Base-by-base conservation (phyloP, 257 asterid species). In the Solanum dulcamara region DNA sequence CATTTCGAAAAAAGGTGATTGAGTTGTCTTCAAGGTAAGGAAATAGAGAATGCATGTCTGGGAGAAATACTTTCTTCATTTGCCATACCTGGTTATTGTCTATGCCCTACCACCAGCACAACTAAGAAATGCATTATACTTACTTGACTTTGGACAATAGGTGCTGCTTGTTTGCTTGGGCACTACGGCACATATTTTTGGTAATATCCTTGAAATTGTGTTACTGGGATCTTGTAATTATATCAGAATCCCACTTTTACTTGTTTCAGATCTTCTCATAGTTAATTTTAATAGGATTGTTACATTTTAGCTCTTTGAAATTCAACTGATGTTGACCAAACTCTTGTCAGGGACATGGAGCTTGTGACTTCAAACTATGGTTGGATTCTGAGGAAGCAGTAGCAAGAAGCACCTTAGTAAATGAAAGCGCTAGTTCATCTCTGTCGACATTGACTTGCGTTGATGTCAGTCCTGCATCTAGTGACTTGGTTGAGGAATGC, bases 311-410 rank as follows among this genome's bases (percentile, higher is more conserved):
- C 40, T 48, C 44, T 85, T 57, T 18, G 20, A 46, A 33, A 26
- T 48, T 18, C 60, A 33, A 18, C 40, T 53, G 32, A 6, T 83
- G n/a, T n/a, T 62, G 62, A 32, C 40, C 80, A 67, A 33, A 32
- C 77, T 17, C 77, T 67, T 6, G 75, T 37, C 90, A 91, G 96
- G 96, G 91, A 32, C 90, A 93, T 85, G 96, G 93, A 83, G 89
- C 92, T 9, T 93, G 96, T 86, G 93, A 91, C 59, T 91, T 66
- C 85, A 87, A 81, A 79, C 84, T 85, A 72, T 90, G 91, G 92
- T 84, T 90, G 71, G 96, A 91, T 60, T 93, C 85, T 86, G 81
- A 88, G 3, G 71, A 66, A 85, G 84, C 2, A 84, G 72, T 70
- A 30, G 82, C 81, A 42, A 28, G 7, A 6, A 20, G 51, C 44